These are phyloP conservation scores for Oryza brachyantha DNA, from an alignment of 176 grass and related monocot genomes.

Conservation along the genomic window DNA sequence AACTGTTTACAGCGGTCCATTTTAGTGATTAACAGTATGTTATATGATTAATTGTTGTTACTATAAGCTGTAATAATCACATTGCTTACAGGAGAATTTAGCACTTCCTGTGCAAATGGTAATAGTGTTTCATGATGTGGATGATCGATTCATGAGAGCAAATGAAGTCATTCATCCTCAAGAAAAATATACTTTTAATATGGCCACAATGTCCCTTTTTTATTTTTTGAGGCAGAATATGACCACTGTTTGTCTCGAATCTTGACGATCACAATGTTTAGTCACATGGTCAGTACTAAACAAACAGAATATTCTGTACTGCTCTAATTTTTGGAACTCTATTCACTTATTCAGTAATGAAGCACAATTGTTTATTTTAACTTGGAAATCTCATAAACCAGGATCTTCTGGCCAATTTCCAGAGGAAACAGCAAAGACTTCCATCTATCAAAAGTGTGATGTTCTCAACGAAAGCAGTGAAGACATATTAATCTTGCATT, in stretches of 20 bases:
- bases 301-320: background rate
- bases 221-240: no score
- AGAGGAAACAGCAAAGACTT: background rate
- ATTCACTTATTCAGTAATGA: background rate
- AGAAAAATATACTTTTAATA: no score
- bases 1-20: background rate
- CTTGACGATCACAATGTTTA: no score
- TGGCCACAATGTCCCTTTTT: no score
- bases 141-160: no score
- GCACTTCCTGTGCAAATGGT: background rate
- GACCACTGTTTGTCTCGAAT: no score
- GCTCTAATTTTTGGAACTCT: background rate
- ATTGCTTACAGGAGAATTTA: background rate
- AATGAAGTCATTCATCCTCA: no score
- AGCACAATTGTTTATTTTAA: background rate
- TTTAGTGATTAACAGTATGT: background rate
- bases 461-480: slow-evolving; percentile 5
- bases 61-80: background rate
- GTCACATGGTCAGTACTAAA: background rate
- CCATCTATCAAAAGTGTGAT: background rate
- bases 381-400: slow-evolving; percentile 4
- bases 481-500: slow-evolving; percentile 10
- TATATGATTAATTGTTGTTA: background rate
- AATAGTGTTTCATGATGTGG: background rate
- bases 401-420: slow-evolving; percentile 7